Evolutionary conservation across 306 rosid genomes (phyloP), one percentile per base, ranked within the genome.

Genomic region (Fragaria ananassa): DNA sequence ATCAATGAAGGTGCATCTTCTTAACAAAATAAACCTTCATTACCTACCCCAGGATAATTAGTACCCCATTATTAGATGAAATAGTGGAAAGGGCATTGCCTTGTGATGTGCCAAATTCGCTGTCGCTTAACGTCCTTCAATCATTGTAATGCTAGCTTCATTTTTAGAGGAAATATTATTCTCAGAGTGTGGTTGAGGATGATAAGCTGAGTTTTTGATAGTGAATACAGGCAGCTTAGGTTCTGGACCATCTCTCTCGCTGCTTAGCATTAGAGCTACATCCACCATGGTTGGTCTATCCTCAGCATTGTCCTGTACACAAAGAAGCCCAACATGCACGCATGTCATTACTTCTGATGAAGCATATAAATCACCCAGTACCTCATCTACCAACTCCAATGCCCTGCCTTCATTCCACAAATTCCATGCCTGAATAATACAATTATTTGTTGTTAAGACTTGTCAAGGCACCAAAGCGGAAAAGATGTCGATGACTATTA

Each of bases 261-360:
- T 75, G 15, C 72, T 63, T 14, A 49, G 58, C 81, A 83, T 75
- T 31, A 44, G 47, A 25, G 73, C 86, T 0, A 41, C 44, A 41
- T 41, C 44, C 8, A 75, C 35, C 78, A 71, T 83, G 60, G 71
- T 70, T 17, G 86, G 83, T 7, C 83, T 79, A 23, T 79, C 86
- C 1, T 9, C 37, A 2, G 81, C 64, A 10, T 56, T 27, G 44
- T 79, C 81, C 27, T 83, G 86, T 17, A 79, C 80, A 10, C 81
- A 83, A 1, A 79, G 51, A 35, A 83, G 83, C 19, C 83, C 86
- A 0, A 83, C 42, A 15, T 79, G 77, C 29, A 83, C 4, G 68
- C 77, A 75, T 79, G 78, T 77, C 21, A 25, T 10, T 2, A 37
- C 75, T 70, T 79, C 86, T 13, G 27, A 1, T 2, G 49, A 4